Percentiles rank a stretch among this genome's conserved stretches.
Evolutionary conservation across 1,284 basidiomycete genomes (phyloP).

Genomic region (Trichosporon sp.): DNA sequence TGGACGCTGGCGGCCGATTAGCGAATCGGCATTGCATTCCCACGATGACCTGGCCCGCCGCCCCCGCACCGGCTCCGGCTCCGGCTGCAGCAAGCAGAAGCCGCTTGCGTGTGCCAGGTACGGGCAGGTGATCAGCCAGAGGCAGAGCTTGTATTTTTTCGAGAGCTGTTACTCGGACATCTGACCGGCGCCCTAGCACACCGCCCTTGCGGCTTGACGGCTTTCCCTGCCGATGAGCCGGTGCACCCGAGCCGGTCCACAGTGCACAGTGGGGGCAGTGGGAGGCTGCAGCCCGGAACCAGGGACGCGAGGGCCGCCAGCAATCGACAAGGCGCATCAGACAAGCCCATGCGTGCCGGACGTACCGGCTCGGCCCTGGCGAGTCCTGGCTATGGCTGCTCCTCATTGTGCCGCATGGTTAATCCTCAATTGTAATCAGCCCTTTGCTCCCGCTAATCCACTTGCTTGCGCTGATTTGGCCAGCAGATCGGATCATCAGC

Average conservation of each 20-base stretch:
- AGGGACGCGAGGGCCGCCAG: not conserved
- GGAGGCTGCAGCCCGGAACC: not conserved
- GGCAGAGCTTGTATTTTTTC: not conserved
- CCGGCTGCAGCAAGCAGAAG: too few relatives aligned
- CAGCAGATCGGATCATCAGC: not conserved
- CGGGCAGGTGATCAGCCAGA: not conserved
- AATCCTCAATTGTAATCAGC: not conserved
- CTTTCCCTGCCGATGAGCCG: not conserved
- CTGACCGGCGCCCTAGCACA: not conserved
- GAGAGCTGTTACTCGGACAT: not conserved
- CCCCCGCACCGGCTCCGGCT: not conserved
- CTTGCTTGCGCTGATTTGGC: not conserved
- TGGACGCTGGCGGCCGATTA: not conserved
- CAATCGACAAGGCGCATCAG: not conserved
- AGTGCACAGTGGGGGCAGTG: too few relatives aligned
- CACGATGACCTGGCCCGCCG: not conserved
- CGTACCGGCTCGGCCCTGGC: not conserved
- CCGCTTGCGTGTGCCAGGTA: not conserved
- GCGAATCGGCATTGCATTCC: slow-evolving; percentile 1
- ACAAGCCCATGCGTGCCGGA: not conserved
- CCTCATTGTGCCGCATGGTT: not conserved
- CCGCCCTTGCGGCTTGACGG: not conserved
- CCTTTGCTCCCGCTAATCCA: not conserved
- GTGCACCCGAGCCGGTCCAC: not conserved
- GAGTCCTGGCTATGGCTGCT: not conserved